These are phyloP conservation scores for Claviceps capensis DNA, from an alignment of 2,329 filamentous ascomycete species.

Conservation along the genomic window DNA sequence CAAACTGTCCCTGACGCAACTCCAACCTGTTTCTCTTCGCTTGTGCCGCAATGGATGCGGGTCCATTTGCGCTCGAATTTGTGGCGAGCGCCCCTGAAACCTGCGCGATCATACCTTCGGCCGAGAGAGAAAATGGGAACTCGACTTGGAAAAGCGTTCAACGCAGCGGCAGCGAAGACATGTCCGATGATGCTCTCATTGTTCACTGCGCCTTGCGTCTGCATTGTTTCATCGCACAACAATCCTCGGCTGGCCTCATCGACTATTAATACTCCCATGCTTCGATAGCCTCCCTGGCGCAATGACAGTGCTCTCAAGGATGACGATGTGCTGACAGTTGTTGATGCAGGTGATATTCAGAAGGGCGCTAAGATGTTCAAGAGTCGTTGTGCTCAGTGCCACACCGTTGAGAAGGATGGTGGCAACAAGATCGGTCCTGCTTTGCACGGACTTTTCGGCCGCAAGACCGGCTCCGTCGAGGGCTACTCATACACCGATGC, in stretches of 20 bases:
- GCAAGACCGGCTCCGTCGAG: slow-evolving; percentile 80
- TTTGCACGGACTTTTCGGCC: slow-evolving; percentile 94
- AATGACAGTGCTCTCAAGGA: neutral
- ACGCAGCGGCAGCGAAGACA: neutral
- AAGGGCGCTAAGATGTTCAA: slow-evolving; percentile 99
- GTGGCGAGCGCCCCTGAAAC: neutral
- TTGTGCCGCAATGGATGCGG: neutral
- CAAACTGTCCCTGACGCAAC: neutral
- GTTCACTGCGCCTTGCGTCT: neutral
- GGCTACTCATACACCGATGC: slow-evolving; percentile 97
- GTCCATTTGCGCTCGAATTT: neutral
- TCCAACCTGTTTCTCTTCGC: neutral
- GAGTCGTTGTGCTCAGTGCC: slow-evolving; percentile 97
- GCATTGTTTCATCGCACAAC: neutral
- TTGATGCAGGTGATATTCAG: slow-evolving; percentile 64
- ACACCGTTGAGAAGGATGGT: slow-evolving; percentile 82
- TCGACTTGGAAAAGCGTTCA: neutral
- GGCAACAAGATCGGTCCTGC: slow-evolving; percentile 97
- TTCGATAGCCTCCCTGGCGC: too few relatives aligned
- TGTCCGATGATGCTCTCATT: neutral
- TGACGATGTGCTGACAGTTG: neutral
- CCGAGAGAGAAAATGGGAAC: neutral
- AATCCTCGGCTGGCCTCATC: neutral
- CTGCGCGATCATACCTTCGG: slow-evolving; percentile 3
- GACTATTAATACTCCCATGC: too few relatives aligned